Percentiles rank a stretch among this genome's conserved stretches.
phyloP scores from a whole-genome alignment of 495 filamentous ascomycete species.

The Aspergillus hancockii region DNA sequence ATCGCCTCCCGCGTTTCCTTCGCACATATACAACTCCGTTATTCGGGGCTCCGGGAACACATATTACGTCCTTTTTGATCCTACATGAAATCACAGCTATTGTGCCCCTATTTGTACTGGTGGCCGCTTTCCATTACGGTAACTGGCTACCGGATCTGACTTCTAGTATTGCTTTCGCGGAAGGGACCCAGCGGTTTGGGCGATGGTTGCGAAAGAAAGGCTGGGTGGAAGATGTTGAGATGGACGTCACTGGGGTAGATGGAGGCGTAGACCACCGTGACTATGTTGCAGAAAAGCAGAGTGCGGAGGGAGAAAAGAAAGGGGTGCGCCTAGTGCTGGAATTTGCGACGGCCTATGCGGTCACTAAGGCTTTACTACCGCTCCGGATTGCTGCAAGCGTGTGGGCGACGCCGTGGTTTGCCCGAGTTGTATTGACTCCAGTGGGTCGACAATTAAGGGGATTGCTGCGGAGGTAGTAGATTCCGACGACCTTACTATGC shows the following conservation, averaged over 20 bases:
- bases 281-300: slow-evolving; percentile 2
- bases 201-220: slow-evolving; percentile 61
- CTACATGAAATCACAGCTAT: slow-evolving; percentile 92
- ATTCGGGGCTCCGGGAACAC: slow-evolving; percentile 72
- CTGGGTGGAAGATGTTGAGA: slow-evolving; percentile 55
- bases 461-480: slow-evolving; percentile 38
- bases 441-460: slow-evolving; percentile 35
- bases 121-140: slow-evolving; percentile 74
- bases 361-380: slow-evolving; percentile 83
- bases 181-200: slow-evolving; percentile 58
- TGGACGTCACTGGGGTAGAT: slow-evolving; percentile 29
- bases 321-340: slow-evolving; percentile 60
- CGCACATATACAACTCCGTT: slow-evolving; percentile 67
- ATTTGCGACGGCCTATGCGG: slow-evolving; percentile 83
- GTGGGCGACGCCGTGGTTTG: slow-evolving; percentile 95
- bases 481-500: neutral
- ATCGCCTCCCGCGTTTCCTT: slow-evolving; percentile 60
- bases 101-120: slow-evolving; percentile 72
- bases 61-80: slow-evolving; percentile 82
- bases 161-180: slow-evolving; percentile 50
- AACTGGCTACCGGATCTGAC: slow-evolving; percentile 60
- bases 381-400: slow-evolving; percentile 72
- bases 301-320: slow-evolving; percentile 16
- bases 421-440: slow-evolving; percentile 60
- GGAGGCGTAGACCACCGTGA: slow-evolving; percentile 16